These are phyloP conservation scores for Aspergillus bertholletiae DNA, from an alignment of 495 filamentous ascomycete species.

Conservation along the genomic window DNA sequence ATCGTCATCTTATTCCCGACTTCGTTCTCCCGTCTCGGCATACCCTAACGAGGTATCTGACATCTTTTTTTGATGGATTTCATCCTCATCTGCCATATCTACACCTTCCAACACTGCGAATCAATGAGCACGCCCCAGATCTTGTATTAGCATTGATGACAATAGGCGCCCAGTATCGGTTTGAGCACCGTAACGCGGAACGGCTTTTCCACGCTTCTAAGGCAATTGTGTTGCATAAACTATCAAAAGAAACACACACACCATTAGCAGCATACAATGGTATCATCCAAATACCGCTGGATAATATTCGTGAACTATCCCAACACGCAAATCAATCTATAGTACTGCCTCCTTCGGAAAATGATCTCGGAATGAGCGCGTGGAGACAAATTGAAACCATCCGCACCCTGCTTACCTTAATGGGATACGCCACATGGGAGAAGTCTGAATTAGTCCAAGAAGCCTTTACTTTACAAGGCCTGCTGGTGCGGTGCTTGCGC, in stretches of 20 bases:
- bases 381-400: constrained; percentile 32
- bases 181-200: constrained; percentile 35
- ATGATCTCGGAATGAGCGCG: constrained; percentile 10
- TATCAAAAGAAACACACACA: constrained; percentile 23
- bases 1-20: constrained; percentile 35
- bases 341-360: constrained; percentile 8
- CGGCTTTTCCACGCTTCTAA: constrained; percentile 34
- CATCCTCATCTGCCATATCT: constrained; percentile 37
- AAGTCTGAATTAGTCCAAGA: constrained; percentile 35
- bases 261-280: constrained; percentile 5
- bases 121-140: constrained; percentile 32
- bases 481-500: constrained; percentile 32
- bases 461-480: constrained; percentile 29
- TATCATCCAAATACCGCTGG: constrained; percentile 13
- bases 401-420: constrained; percentile 32
- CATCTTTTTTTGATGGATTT: constrained; percentile 36
- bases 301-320: constrained; percentile 8
- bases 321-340: constrained; percentile 2
- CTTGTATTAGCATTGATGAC: constrained; percentile 32
- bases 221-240: constrained; percentile 28
- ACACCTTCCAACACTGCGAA: constrained; percentile 32
- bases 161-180: constrained; percentile 36
- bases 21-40: constrained; percentile 37
- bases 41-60: constrained; percentile 35
- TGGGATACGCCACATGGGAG: constrained; percentile 41